Evolutionary conservation across 768 basidiomycete genomes (phyloP), one percentile per base, ranked within the genome.

Genomic region (Lyophyllum decastes): DNA sequence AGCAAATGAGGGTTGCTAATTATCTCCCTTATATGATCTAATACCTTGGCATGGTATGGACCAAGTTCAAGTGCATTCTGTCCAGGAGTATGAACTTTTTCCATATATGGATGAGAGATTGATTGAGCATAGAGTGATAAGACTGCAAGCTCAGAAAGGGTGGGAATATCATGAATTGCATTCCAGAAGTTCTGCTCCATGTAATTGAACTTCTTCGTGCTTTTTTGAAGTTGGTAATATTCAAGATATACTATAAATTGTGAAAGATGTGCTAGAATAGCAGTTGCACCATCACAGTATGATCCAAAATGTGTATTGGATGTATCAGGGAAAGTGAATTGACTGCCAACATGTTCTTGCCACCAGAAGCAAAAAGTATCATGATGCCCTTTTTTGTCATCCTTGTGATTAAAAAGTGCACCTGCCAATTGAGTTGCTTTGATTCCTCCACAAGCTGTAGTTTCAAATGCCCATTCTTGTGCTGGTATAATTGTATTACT

Each of bases 251-350:
- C 1, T n/a, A n/a, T n/a, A n/a, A n/a, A n/a, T n/a, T n/a, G n/a
- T n/a, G n/a, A n/a, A n/a, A 63, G 70, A 51, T 75, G 46, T 0
- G 67, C 44, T n/a, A 76, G 47, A 9, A 75, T 55, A 10, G 55
- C 66, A 0, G 61, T 46, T 0, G 70, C 62, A 0, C 72, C 74
- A 4, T 70, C 63, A 19, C 70, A 60, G 57, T 76, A 65, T 1
- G 68, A 71, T 24, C 71, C 66, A 56, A 67, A 78, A 0, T 68
- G 71, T 1, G 67, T 77, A 55, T 76, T 77, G 62, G 69, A 73
- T 0, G 72, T 73, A 48, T 76, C 72, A 0, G 76, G 74, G 47
- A 70, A 78, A 33, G 34, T 34, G 4, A 70, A 19, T 1, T 27
- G 19, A 14, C 59, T 56, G 2, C 72, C 74, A 7, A 70, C 35